Evolutionary conservation across 306 rosid species (phyloP).

Genomic region (Corylus heterophylla): DNA sequence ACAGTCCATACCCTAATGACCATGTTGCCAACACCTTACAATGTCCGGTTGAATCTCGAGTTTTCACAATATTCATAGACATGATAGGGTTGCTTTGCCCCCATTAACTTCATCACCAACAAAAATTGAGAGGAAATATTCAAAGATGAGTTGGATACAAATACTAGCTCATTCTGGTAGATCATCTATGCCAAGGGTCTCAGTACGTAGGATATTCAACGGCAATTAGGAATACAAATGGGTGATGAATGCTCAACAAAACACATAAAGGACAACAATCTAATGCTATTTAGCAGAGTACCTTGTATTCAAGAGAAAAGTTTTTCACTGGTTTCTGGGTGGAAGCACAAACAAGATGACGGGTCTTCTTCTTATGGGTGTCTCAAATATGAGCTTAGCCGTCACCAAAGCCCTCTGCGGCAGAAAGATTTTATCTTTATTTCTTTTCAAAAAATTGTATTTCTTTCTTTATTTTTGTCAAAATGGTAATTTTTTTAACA

Average conservation of each 20-base stretch:
- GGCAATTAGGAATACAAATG: neutral
- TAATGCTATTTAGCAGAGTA: neutral
- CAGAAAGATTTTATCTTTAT: too few species aligned
- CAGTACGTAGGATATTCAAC: neutral
- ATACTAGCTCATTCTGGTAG: neutral
- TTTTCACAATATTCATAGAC: neutral
- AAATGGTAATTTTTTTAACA: too few species aligned
- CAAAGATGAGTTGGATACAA: neutral
- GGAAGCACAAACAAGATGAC: conserved; percentile 26
- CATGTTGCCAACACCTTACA: conserved; percentile 20
- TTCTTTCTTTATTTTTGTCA: too few species aligned
- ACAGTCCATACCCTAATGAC: conserved; percentile 22
- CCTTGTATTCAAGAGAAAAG: conserved; percentile 14
- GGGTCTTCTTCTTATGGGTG: conserved; percentile 11
- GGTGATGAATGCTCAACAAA: neutral
- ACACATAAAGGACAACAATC: neutral
- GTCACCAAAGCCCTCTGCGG: too few species aligned
- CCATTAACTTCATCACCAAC: neutral
- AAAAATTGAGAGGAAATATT: neutral
- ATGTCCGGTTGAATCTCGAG: conserved; percentile 25
- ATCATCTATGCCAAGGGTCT: neutral
- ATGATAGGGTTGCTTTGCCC: neutral
- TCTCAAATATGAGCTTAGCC: neutral
- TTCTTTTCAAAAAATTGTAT: too few species aligned
- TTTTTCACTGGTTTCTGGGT: conserved; percentile 4